Conservation (phyloP, 2,329 filamentous ascomycete species). For the Aureobasidium sp. region DNA sequence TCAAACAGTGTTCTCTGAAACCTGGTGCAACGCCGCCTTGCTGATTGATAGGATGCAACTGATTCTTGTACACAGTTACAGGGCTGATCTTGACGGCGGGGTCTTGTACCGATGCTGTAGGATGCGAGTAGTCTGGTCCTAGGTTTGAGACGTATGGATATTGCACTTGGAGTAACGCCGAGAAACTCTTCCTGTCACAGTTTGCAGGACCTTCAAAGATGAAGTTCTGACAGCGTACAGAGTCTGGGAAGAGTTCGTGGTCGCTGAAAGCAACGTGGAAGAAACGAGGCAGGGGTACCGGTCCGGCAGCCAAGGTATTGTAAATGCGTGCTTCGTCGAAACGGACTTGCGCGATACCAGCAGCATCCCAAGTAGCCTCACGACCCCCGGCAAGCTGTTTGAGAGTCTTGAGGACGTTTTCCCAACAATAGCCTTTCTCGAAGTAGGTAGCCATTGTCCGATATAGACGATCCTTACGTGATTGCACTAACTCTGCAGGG, state of each 20-base stretch:
- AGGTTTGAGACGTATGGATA: slow-evolving; percentile 49
- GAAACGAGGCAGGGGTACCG: slow-evolving; percentile 56
- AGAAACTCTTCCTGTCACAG: slow-evolving; percentile 74
- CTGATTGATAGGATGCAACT: slow-evolving; percentile 78
- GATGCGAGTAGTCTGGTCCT: slow-evolving; percentile 7
- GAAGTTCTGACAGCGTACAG: slow-evolving; percentile 81
- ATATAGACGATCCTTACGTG: slow-evolving; percentile 85
- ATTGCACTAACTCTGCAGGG: slow-evolving; percentile 78
- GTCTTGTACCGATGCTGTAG: not conserved
- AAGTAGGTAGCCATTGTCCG: slow-evolving; percentile 94
- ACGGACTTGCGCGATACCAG: slow-evolving; percentile 75
- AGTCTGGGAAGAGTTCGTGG: slow-evolving; percentile 69
- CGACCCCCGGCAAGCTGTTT: slow-evolving; percentile 66
- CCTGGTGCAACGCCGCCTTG: slow-evolving; percentile 75
- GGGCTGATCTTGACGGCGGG: slow-evolving; percentile 35
- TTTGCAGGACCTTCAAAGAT: slow-evolving; percentile 76
- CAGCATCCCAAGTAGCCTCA: slow-evolving; percentile 63
- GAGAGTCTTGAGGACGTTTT: slow-evolving; percentile 78
- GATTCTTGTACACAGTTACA: slow-evolving; percentile 74
- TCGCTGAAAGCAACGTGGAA: slow-evolving; percentile 88
- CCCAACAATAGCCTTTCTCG: slow-evolving; percentile 91
- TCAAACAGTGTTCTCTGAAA: slow-evolving; percentile 79
- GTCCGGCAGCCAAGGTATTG: slow-evolving; percentile 62
- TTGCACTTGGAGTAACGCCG: slow-evolving; percentile 85
- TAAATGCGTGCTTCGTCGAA: slow-evolving; percentile 83